Base-by-base conservation (phyloP, 805 yeast genomes). In the Candida alai region DNA sequence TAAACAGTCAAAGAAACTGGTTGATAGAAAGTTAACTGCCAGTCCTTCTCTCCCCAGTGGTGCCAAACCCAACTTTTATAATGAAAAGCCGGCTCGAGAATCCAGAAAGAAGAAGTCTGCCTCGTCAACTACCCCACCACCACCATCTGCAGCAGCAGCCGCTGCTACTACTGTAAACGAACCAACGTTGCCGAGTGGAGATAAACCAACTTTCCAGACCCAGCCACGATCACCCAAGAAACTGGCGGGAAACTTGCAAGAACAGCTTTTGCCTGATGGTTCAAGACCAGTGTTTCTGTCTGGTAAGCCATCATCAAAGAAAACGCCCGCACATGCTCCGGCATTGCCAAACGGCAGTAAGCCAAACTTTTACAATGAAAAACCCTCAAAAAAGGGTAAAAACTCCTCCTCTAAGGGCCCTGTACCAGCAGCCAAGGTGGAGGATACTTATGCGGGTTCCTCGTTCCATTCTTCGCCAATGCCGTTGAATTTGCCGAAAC, bases 401-500 rank as follows among this genome's bases (percentile, higher is more conserved):
- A 41, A 42, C 21, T 18, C 13, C 5, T 12, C 19, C 5, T 27
- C 22, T 19, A 35, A 44, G 27, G 43, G 45, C 11, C 47, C 30
- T 13, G 41, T 44, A 23, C 12, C 12, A 12, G 17, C 6, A 17
- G 18, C 4, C 37, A 44, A 19, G 37, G 40, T 25, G 24, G 60
- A 53, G 34, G 62, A 61, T 19, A 59, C 65, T 33, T 74, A 73
- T 51, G 80, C 80, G 34, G 80, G 80, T 19, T 68, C 78, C 23
- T 70, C 78, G 23, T 74, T 74, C 48, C 76, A 70, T 48, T 68
- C 74, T 20, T 72, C 76, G 16, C 80, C 80, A 1, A 73, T 74
- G 21, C 78, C 78, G 4, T 55, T 72, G 37, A 68, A 73, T 11
- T 64, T 74, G 40, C 80, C 80, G 12, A 74, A 73, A 43, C 80